Percentiles rank a stretch among this genome's conserved stretches.
Conservation (phyloP, 2,329 filamentous ascomycete species). For the Verticillium zaregamsianum region DNA sequence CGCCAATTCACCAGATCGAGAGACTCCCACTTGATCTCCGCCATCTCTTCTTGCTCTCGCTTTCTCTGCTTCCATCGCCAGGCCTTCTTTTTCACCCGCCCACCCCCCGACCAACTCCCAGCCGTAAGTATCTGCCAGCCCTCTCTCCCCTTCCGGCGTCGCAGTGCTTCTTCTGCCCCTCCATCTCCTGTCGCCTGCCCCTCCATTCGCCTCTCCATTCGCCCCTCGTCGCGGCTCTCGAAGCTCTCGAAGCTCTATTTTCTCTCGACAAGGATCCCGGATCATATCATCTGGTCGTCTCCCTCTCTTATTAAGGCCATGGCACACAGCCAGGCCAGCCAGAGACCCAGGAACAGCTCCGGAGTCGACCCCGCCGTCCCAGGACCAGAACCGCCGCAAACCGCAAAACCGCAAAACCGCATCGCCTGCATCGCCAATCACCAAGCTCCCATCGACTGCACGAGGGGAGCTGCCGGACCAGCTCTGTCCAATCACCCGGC, state of each 20-base stretch:
- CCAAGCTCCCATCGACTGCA: neutral
- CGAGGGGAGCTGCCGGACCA: neutral
- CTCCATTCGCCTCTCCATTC: neutral
- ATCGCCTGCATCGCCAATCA: neutral
- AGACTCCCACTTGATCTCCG: too few species aligned
- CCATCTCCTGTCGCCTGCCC: neutral
- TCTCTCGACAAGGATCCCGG: too few species aligned
- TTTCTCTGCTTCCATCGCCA: neutral
- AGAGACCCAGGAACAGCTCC: neutral
- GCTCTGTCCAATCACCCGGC: neutral
- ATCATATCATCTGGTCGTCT: neutral
- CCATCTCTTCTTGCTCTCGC: neutral
- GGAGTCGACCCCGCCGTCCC: neutral
- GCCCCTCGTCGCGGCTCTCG: neutral
- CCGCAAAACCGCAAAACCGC: neutral
- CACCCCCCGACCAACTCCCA: neutral
- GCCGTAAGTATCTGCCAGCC: neutral
- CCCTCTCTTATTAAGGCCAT: neutral
- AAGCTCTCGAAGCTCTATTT: neutral
- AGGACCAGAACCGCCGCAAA: neutral
- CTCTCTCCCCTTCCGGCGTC: too few species aligned
- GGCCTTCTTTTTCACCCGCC: neutral
- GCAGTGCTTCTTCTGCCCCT: neutral
- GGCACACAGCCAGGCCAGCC: neutral
- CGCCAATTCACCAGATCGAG: neutral